phyloP scores from a whole-genome alignment of 768 basidiomycete genomes.

The Suillus americanus region DNA sequence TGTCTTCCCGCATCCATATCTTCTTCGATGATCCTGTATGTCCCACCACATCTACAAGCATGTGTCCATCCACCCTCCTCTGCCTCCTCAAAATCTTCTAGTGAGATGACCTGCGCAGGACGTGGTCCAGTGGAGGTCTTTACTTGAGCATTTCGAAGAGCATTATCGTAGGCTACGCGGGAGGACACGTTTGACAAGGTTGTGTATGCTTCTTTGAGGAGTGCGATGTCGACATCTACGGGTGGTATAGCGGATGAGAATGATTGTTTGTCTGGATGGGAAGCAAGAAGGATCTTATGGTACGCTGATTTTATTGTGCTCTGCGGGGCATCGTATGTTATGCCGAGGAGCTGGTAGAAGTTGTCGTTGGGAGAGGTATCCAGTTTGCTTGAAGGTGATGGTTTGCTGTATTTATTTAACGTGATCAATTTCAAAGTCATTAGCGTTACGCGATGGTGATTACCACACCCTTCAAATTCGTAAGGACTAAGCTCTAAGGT shows the following conservation, averaged over 20 bases:
- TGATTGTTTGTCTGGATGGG: slow-evolving; percentile 62
- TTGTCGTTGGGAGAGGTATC: slow-evolving; percentile 30
- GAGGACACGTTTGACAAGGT: slow-evolving; percentile 52
- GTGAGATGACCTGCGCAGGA: slow-evolving; percentile 75
- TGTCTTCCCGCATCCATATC: slow-evolving; percentile 74
- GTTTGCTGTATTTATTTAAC: background rate
- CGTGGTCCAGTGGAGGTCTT: slow-evolving; percentile 41
- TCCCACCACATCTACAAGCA: slow-evolving; percentile 72
- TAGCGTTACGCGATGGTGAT: background rate
- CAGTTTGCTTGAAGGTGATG: slow-evolving; percentile 12
- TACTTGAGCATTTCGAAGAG: slow-evolving; percentile 13
- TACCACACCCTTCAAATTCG: background rate
- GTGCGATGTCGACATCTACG: slow-evolving; percentile 43
- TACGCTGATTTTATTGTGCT: slow-evolving; percentile 70
- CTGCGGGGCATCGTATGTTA: slow-evolving; percentile 48
- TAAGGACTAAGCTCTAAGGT: background rate
- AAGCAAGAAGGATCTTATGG: slow-evolving; percentile 59
- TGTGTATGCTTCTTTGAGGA: slow-evolving; percentile 66
- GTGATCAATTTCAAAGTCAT: background rate
- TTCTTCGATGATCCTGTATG: slow-evolving; percentile 53
- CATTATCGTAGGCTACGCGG: slow-evolving; percentile 53
- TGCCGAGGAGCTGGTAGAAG: slow-evolving; percentile 60
- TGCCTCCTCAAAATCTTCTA: slow-evolving; percentile 65
- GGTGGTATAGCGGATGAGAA: slow-evolving; percentile 24
- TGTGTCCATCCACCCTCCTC: slow-evolving; percentile 50